Evolutionary conservation across 169 alveolate species (phyloP).

Genomic region (Ophryocystis elektroscirrha): DNA sequence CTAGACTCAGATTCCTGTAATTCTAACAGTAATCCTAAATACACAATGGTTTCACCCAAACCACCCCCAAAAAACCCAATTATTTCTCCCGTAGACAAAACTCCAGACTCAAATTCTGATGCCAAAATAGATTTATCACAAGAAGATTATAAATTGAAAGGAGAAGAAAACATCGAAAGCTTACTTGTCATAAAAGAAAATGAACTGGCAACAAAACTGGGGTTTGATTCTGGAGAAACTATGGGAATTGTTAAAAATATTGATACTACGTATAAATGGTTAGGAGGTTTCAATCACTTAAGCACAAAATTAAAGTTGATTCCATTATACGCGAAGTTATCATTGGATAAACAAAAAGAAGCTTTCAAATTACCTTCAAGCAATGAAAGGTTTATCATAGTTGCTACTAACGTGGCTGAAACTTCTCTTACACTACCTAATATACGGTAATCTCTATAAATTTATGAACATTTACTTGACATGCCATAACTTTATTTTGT

Average conservation of each 20-base stretch:
- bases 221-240: not conserved
- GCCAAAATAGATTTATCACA: slow-evolving; percentile 2
- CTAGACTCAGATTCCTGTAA: too few relatives aligned
- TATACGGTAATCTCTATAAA: slow-evolving; percentile 30
- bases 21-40: too few relatives aligned
- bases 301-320: slow-evolving; percentile 5
- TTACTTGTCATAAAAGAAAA: slow-evolving; percentile 10
- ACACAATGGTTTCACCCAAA: too few relatives aligned
- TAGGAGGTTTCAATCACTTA: not conserved
- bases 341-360: slow-evolving; percentile 27
- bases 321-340: slow-evolving; percentile 25
- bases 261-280: slow-evolving; percentile 1
- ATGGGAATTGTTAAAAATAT: not conserved
- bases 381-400: slow-evolving; percentile 67
- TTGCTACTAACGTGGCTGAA: slow-evolving; percentile 98
- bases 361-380: slow-evolving; percentile 54
- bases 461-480: not conserved
- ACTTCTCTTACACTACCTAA: slow-evolving; percentile 96
- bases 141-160: slow-evolving; percentile 7
- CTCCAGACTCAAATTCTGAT: slow-evolving; percentile 17
- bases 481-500: not conserved
- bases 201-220: not conserved
- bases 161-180: slow-evolving; percentile 1
- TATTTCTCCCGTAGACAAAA: too few relatives aligned
- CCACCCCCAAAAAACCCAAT: too few relatives aligned